These are phyloP conservation scores for Steccherinum ochraceum DNA, from an alignment of 768 basidiomycete genomes.

Conservation along the genomic window DNA sequence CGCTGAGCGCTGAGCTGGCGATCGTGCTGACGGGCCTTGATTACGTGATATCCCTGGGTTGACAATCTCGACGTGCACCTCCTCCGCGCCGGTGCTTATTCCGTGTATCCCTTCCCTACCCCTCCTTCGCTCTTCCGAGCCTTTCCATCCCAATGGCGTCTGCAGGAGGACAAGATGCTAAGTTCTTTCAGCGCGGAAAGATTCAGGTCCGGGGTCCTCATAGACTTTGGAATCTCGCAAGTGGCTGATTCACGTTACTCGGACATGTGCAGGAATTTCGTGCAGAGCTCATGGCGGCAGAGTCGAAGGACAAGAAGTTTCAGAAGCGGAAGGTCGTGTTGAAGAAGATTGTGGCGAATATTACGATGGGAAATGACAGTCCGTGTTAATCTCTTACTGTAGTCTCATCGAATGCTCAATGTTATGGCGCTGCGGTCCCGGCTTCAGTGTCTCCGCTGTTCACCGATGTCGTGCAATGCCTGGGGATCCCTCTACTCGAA, in stretches of 20 bases:
- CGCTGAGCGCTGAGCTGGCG: too few species aligned
- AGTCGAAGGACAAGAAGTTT: conserved; percentile 95
- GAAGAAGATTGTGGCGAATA: conserved; percentile 98
- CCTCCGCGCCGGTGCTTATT: too few species aligned
- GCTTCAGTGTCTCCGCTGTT: conserved; percentile 87
- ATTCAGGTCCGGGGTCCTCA: conserved; percentile 53
- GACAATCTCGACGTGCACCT: too few species aligned
- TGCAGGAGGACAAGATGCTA: conserved; percentile 79
- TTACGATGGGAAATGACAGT: conserved; percentile 99
- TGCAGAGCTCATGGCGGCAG: conserved; percentile 84
- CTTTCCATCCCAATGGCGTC: conserved; percentile 35
- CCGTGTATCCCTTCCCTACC: too few species aligned
- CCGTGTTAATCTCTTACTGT: too few species aligned
- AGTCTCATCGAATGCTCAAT: conserved; percentile 10
- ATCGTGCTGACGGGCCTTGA: too few species aligned
- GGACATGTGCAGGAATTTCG: conserved; percentile 65
- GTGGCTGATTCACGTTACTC: background rate
- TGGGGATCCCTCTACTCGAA: conserved; percentile 91
- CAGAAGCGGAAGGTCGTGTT: conserved; percentile 88
- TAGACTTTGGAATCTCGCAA: conserved; percentile 10
- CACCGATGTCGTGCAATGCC: conserved; percentile 91
- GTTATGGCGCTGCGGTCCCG: conserved; percentile 14
- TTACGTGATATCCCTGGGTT: too few species aligned
- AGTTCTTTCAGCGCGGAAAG: conserved; percentile 89
- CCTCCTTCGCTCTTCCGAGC: too few species aligned